A percentile compares a stretch with the other conserved stretches of the same genome.
phyloP scores from a whole-genome alignment of 805 yeast genomes.

The Yarrowia sp. region DNA sequence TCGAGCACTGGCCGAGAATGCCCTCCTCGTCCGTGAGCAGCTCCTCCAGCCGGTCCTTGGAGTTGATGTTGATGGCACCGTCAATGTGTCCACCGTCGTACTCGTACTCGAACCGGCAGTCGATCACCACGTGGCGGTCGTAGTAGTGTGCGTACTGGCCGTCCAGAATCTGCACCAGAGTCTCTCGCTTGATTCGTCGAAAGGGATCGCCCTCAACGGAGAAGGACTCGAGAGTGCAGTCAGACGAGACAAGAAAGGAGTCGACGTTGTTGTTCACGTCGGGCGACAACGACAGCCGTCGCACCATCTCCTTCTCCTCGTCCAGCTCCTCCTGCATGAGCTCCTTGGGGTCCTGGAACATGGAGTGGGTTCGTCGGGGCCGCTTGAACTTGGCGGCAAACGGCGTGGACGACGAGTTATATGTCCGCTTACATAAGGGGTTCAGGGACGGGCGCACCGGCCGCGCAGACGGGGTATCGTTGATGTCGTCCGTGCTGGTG shows the following conservation, averaged over 20 bases:
- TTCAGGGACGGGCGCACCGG: constrained; percentile 29
- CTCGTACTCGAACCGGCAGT: constrained; percentile 93
- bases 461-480: constrained; percentile 24
- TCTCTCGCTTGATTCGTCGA: constrained; percentile 68
- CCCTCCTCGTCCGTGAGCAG: constrained; percentile 54
- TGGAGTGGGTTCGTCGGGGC: constrained; percentile 66
- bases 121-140: constrained; percentile 68
- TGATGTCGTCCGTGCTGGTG: background rate
- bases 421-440: constrained; percentile 26
- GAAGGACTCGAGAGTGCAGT: constrained; percentile 53
- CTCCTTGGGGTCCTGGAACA: constrained; percentile 67
- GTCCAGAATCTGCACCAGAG: constrained; percentile 63
- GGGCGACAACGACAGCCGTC: constrained; percentile 42
- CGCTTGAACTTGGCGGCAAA: constrained; percentile 38
- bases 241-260: constrained; percentile 43
- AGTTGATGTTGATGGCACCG: constrained; percentile 78
- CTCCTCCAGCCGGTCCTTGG: constrained; percentile 71
- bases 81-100: constrained; percentile 90
- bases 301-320: constrained; percentile 47
- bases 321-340: constrained; percentile 52
- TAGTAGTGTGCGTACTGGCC: constrained; percentile 62
- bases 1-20: constrained; percentile 39
- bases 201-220: constrained; percentile 64
- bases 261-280: constrained; percentile 42
- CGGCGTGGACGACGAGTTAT: constrained; percentile 34